Percentiles rank a stretch among this genome's conserved stretches.
Evolutionary conservation across 1,284 basidiomycete species (phyloP).

Genomic region (Waitea zeae): DNA sequence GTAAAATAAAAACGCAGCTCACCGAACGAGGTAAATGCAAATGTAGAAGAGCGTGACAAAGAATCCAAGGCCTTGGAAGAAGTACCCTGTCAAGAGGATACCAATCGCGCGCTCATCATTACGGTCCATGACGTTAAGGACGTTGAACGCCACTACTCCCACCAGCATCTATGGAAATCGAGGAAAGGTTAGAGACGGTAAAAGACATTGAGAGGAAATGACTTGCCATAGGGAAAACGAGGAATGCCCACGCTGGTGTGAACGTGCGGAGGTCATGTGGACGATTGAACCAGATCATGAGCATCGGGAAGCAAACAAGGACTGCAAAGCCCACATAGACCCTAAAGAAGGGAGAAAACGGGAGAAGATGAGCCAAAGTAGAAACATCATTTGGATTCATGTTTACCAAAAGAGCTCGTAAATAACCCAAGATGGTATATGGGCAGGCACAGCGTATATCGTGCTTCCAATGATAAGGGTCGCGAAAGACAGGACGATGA

Average conservation of each 20-base stretch:
- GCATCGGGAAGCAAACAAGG: slow-evolving; percentile 27
- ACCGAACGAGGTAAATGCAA: slow-evolving; percentile 29
- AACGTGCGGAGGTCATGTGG: slow-evolving; percentile 25
- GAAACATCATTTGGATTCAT: no score
- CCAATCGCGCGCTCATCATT: slow-evolving; percentile 20
- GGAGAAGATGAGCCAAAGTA: no score
- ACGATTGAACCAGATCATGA: slow-evolving; percentile 30
- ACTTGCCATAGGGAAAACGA: slow-evolving; percentile 25
- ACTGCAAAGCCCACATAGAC: slow-evolving; percentile 23
- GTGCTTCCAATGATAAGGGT: slow-evolving; percentile 31
- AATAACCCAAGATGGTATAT: slow-evolving; percentile 17
- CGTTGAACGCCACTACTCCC: slow-evolving; percentile 29
- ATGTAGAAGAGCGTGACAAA: slow-evolving; percentile 35
- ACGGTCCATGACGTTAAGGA: slow-evolving; percentile 20
- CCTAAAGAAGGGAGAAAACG: slow-evolving; percentile 16
- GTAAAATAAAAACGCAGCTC: slow-evolving; percentile 6
- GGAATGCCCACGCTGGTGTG: slow-evolving; percentile 14
- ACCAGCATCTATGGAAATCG: slow-evolving; percentile 25
- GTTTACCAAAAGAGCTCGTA: slow-evolving; percentile 29
- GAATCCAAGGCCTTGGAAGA: slow-evolving; percentile 31
- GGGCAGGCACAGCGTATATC: slow-evolving; percentile 22
- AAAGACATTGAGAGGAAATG: not conserved
- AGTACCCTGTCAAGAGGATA: slow-evolving; percentile 24
- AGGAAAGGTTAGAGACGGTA: not conserved
- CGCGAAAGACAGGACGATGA: slow-evolving; percentile 27